Conservation (phyloP, 2,329 filamentous ascomycete genomes). For the Sclerotinia sclerotiorum region DNA sequence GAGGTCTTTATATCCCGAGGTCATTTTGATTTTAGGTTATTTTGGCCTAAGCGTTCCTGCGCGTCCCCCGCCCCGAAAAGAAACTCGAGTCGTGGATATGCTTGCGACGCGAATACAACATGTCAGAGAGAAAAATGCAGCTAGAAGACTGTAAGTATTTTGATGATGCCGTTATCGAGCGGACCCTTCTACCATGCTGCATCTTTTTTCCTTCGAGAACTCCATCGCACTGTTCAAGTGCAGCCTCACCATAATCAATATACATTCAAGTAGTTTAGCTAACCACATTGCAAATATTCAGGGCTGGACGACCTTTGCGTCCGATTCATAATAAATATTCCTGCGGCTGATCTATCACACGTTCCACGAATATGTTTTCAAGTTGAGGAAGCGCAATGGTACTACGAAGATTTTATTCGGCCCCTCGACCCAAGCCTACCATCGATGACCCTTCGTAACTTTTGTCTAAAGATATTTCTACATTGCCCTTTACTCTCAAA, state of each 20-base stretch:
- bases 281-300: slow-evolving; percentile 42
- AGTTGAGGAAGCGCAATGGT: slow-evolving; percentile 99
- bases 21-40: slow-evolving; percentile 25
- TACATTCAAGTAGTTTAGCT: slow-evolving; percentile 25
- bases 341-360: slow-evolving; percentile 82
- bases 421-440: slow-evolving; percentile 83
- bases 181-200: background rate
- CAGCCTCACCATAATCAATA: background rate
- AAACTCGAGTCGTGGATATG: slow-evolving; percentile 53
- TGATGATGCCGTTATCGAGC: background rate
- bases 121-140: slow-evolving; percentile 77
- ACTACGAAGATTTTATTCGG: slow-evolving; percentile 98
- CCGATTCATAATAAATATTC: slow-evolving; percentile 96
- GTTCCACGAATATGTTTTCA: slow-evolving; percentile 97
- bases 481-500: slow-evolving; percentile 86
- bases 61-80: slow-evolving; percentile 26
- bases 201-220: background rate
- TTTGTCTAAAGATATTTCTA: slow-evolving; percentile 87
- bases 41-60: slow-evolving; percentile 24
- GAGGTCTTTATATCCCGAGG: slow-evolving; percentile 20
- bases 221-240: slow-evolving; percentile 2
- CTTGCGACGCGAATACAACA: slow-evolving; percentile 58
- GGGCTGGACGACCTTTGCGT: slow-evolving; percentile 97
- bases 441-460: slow-evolving; percentile 78
- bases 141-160: slow-evolving; percentile 76